Conservation (phyloP, 2,329 filamentous ascomycete genomes). For the Ophiostoma ulmi region DNA sequence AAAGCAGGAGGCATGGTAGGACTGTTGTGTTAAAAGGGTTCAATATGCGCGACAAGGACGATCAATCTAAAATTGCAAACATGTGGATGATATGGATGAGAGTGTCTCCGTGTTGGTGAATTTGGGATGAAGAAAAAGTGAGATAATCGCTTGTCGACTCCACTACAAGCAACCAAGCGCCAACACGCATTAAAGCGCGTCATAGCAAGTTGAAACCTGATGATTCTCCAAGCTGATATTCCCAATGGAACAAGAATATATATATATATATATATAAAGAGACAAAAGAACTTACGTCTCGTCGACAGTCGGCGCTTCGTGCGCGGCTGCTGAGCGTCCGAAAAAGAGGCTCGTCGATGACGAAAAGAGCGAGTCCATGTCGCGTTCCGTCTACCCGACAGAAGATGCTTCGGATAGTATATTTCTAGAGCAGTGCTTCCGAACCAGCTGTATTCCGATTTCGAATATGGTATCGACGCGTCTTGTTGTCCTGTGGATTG, state of each 20-base stretch:
- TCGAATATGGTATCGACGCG: background rate
- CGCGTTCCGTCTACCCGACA: background rate
- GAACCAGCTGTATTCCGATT: background rate
- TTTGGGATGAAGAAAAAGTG: background rate
- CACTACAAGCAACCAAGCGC: background rate
- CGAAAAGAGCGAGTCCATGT: slow-evolving; percentile 22
- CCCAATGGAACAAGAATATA: background rate
- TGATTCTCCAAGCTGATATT: background rate
- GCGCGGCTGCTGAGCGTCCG: slow-evolving; percentile 13
- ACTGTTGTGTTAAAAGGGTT: background rate
- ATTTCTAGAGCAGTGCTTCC: no score
- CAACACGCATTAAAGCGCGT: background rate
- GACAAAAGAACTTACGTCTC: slow-evolving; percentile 12
- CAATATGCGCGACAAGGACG: background rate
- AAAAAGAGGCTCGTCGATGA: slow-evolving; percentile 22
- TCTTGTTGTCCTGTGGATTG: no score
- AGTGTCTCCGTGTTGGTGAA: background rate
- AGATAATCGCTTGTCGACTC: background rate
- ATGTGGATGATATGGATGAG: no score
- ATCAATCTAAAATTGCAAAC: background rate
- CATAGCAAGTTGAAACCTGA: background rate
- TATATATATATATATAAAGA: no score
- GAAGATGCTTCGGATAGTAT: background rate
- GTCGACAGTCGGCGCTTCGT: slow-evolving; percentile 10
- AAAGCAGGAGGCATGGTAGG: slow-evolving; percentile 15